These are phyloP conservation scores for Pseudoturritis turrita DNA, from an alignment of 345 rosid genomes.

Conservation along the genomic window DNA sequence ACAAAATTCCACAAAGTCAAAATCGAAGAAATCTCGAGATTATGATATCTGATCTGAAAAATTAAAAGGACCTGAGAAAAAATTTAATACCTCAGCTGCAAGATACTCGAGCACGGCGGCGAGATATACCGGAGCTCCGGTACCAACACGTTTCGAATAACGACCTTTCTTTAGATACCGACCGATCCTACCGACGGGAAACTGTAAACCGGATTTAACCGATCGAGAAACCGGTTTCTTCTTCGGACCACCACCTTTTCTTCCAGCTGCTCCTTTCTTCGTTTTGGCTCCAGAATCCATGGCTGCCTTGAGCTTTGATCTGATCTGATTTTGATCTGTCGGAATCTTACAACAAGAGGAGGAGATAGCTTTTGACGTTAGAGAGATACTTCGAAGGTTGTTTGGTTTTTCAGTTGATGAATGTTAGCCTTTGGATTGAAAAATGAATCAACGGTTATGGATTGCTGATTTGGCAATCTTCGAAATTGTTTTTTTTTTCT, in stretches of 20 bases:
- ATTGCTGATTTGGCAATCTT: slow-evolving; percentile 12
- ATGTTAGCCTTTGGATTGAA: slow-evolving; percentile 3
- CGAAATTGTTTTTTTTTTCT: not conserved
- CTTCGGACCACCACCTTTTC: slow-evolving; percentile 73
- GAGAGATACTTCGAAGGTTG: not conserved
- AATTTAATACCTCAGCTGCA: slow-evolving; percentile 59
- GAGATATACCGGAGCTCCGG: slow-evolving; percentile 76
- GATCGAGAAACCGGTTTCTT: slow-evolving; percentile 81
- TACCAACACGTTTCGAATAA: slow-evolving; percentile 58
- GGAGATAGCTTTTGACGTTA: not conserved
- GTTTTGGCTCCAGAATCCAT: slow-evolving; percentile 54
- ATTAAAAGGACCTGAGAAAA: too few relatives aligned
- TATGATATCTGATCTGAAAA: not conserved
- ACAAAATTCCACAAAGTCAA: not conserved
- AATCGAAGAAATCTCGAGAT: not conserved
- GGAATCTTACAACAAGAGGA: slow-evolving; percentile 9
- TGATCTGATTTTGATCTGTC: not conserved
- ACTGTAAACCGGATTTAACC: slow-evolving; percentile 69
- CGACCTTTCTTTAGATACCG: slow-evolving; percentile 76
- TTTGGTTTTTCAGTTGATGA: slow-evolving; percentile 2
- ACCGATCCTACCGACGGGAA: slow-evolving; percentile 80
- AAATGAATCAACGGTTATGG: slow-evolving; percentile 12
- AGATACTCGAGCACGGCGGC: slow-evolving; percentile 83
- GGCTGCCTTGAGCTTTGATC: not conserved
- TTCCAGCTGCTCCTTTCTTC: slow-evolving; percentile 68